Evolutionary conservation across 352 stramenopile genomes (phyloP), one percentile per base, ranked within the genome.

Genomic region (Salisapilia sapeloensis): DNA sequence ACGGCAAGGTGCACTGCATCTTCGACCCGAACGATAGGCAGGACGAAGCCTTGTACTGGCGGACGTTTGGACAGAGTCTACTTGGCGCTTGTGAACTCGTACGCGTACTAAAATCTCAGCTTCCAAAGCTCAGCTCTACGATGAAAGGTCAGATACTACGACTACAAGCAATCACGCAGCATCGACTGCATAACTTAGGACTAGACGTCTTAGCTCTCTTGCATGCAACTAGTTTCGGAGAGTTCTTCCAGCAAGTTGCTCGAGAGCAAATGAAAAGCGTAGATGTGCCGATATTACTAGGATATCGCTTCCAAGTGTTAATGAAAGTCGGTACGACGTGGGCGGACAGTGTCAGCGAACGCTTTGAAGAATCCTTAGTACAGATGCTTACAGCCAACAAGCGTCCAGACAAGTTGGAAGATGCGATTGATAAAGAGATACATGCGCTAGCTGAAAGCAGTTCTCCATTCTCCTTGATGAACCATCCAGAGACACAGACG

Each of bases 61-160:
- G 54, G 2, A 47, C 59, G 9, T 82, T 85, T 50, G 61, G 58
- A 0, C 57, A 80, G 41, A 86, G 57, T 29, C 43, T 89, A 27
- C 44, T 84, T 11, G 56, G 69, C 15, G 72, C 72, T 1, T 65
- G 60, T 7, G 65, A 76, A 16, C 42, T 91, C 26, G 33, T 86
- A 18, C 60, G 65, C 1, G 82, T 72, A 30, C 46, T 87, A 22
- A 42, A 51, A 25, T 61, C 59, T 18, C 66, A 45, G 11, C 53
- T 83, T 28, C 29, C 42, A 5, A 53, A 60, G 10, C 56, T 82
- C 43, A 76, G 63, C 12, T 24, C 55, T 14, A 31, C 37, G 6
- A 34, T 62, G 29, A 77, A 83, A 26, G 40, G 57, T 14, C 65
- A 71, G 35, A 62, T 78, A 15, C 25, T 79, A 13, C 39, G 53